These are phyloP conservation scores for Mycena belliarum DNA, from an alignment of 768 basidiomycete species.

Conservation along the genomic window DNA sequence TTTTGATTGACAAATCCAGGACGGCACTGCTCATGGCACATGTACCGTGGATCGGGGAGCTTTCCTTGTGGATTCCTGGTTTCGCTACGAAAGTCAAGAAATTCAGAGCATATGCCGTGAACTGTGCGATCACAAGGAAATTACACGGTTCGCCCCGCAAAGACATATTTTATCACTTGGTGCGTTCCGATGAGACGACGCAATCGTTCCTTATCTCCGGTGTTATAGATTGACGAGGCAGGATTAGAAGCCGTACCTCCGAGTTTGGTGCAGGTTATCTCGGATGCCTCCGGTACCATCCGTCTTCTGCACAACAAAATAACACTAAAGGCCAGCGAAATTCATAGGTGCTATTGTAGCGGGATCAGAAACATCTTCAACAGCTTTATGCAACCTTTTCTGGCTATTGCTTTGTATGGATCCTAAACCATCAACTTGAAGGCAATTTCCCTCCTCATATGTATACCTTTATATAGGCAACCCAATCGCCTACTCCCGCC, in stretches of 20 bases:
- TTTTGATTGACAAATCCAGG: constrained; percentile 1
- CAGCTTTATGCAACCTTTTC: constrained; percentile 22
- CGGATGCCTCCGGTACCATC: constrained; percentile 4
- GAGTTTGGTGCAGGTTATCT: constrained; percentile 21
- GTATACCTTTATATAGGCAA: constrained; percentile 3
- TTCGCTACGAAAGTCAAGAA: constrained; percentile 16
- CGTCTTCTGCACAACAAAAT: no score
- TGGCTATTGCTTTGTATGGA: constrained; percentile 16
- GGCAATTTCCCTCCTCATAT: no score
- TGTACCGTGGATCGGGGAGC: constrained; percentile 22
- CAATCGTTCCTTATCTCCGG: background rate
- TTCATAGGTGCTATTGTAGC: constrained; percentile 23
- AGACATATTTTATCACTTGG: constrained; percentile 27
- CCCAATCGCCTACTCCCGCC: constrained; percentile 22
- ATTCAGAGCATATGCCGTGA: constrained; percentile 42
- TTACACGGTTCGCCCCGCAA: constrained; percentile 37
- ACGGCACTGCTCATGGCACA: constrained; percentile 18
- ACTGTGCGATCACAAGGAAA: constrained; percentile 58
- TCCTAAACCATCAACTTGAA: no score
- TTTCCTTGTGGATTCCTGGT: constrained; percentile 15
- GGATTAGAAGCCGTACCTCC: constrained; percentile 19
- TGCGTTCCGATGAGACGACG: background rate
- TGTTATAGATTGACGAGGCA: constrained; percentile 24
- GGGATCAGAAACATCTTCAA: constrained; percentile 23
- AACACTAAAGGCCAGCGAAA: no score